A percentile compares a stretch with the other conserved stretches of the same genome.
These are phyloP conservation scores for Polyporus tsugae DNA, from an alignment of 1,284 basidiomycete species.

Conservation along the genomic window DNA sequence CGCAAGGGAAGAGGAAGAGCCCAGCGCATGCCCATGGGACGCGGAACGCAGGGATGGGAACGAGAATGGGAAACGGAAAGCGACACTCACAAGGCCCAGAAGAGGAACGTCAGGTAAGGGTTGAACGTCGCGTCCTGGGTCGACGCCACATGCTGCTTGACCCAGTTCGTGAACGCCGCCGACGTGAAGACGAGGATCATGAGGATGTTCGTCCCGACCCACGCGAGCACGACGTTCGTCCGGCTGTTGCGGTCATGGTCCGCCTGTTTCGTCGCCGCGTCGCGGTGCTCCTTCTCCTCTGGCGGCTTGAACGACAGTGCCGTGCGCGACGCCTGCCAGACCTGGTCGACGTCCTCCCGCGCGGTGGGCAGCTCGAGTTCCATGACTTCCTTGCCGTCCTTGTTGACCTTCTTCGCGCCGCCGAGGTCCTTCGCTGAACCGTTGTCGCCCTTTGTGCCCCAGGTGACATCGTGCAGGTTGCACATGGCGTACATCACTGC, in stretches of 20 bases:
- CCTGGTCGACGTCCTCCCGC: conserved; percentile 85
- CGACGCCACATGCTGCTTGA: conserved; percentile 57
- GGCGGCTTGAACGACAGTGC: conserved; percentile 71
- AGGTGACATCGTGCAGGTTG: conserved; percentile 89
- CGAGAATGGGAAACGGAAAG: neutral
- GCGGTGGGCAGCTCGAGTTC: conserved; percentile 86
- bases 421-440: conserved; percentile 87
- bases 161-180: conserved; percentile 73
- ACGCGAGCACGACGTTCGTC: conserved; percentile 86
- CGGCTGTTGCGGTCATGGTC: conserved; percentile 86
- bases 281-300: conserved; percentile 82
- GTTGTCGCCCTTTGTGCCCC: conserved; percentile 94
- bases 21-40: neutral
- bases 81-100: conserved; percentile 76
- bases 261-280: conserved; percentile 89
- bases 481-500: conserved; percentile 91
- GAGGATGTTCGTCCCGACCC: conserved; percentile 86
- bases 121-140: conserved; percentile 71
- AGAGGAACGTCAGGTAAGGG: conserved; percentile 86
- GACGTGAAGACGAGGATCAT: conserved; percentile 89
- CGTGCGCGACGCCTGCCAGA: conserved; percentile 80
- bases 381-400: conserved; percentile 85
- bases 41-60: neutral
- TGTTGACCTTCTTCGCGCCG: conserved; percentile 84
- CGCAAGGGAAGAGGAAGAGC: neutral